Percentiles rank a stretch among this genome's conserved stretches.
These are phyloP conservation scores for Taphrina confusa DNA, from an alignment of 1,139 yeast genomes.

Conservation along the genomic window DNA sequence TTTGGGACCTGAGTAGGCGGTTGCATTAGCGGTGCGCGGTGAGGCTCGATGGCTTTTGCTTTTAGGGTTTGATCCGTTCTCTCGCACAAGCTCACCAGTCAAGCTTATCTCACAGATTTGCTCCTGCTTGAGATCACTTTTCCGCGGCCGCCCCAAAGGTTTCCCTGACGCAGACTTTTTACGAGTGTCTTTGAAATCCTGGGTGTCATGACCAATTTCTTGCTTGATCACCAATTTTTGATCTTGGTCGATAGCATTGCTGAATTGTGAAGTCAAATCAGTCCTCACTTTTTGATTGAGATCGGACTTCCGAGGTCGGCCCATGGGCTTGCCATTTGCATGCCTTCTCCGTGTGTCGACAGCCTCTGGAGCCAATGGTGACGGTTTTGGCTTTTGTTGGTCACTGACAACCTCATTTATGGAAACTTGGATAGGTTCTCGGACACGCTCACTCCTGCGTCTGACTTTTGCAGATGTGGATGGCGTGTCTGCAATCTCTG, in stretches of 20 bases:
- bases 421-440: background rate
- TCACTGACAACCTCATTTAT: background rate
- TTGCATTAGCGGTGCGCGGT: background rate
- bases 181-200: background rate
- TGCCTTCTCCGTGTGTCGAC: conserved; percentile 17
- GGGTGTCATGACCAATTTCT: background rate
- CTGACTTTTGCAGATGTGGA: background rate
- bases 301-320: conserved; percentile 19
- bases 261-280: background rate
- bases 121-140: conserved; percentile 1
- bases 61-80: background rate
- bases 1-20: background rate
- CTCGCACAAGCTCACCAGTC: background rate
- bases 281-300: background rate
- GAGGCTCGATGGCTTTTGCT: background rate
- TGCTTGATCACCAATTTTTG: background rate
- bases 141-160: conserved; percentile 9
- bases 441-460: background rate
- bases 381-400: too few species aligned
- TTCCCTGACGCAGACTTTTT: background rate
- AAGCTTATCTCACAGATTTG: background rate
- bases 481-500: background rate
- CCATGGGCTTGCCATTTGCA: conserved; percentile 26
- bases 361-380: background rate
- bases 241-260: background rate